A percentile compares a stretch with the other conserved stretches of the same genome.
phyloP scores from a whole-genome alignment of 768 basidiomycete genomes.

The Trametes villosa region DNA sequence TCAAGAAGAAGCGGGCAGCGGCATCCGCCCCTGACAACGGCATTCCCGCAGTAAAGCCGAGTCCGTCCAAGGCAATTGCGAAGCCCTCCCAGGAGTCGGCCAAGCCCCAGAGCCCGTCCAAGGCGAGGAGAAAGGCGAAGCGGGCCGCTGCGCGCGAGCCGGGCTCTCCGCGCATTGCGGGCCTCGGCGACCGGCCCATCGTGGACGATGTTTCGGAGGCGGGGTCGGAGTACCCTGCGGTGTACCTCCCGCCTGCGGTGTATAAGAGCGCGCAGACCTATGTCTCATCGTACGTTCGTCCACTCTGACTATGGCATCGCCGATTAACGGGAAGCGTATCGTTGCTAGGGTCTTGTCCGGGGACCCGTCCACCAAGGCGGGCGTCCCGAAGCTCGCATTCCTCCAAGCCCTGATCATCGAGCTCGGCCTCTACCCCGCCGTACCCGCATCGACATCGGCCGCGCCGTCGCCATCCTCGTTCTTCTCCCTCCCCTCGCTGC shows the following conservation, averaged over 20 bases:
- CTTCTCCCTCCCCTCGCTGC: constrained; percentile 51
- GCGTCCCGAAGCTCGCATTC: constrained; percentile 56
- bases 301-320: background rate
- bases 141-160: constrained; percentile 8
- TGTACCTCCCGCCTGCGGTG: constrained; percentile 35
- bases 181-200: constrained; percentile 46
- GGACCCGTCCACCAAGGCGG: constrained; percentile 52
- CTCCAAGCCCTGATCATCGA: constrained; percentile 79
- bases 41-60: background rate
- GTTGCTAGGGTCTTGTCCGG: constrained; percentile 17
- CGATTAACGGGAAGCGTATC: background rate
- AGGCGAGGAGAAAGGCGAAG: constrained; percentile 17
- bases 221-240: constrained; percentile 37
- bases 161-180: constrained; percentile 9
- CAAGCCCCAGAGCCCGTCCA: constrained; percentile 8
- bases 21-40: constrained; percentile 10
- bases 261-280: constrained; percentile 64
- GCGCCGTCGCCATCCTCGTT: constrained; percentile 32
- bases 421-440: constrained; percentile 52
- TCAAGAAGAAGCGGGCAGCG: constrained; percentile 14
- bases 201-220: constrained; percentile 57
- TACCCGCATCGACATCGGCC: constrained; percentile 6
- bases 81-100: background rate
- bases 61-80: constrained; percentile 2
- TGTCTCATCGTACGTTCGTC: constrained; percentile 59